Evolutionary conservation across 371 early-diverging fungal species (phyloP), one percentile per base, ranked within the genome.

Genomic region (Lichtheimia hyalospora): DNA sequence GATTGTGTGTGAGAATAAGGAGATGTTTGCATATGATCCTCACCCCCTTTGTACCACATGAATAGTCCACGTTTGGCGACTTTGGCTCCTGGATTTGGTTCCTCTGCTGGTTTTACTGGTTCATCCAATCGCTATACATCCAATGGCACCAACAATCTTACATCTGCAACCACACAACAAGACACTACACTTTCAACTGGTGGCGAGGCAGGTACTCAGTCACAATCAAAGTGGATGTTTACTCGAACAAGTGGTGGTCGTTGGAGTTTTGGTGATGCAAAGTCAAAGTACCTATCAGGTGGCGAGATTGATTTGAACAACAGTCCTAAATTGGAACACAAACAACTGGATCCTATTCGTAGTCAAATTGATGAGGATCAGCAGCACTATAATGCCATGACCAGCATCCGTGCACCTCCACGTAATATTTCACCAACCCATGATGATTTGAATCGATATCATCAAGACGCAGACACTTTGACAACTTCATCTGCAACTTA

Each of bases 361-460:
- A 62, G 49, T 6, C 48, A 57, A 43, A 49, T 68, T 20, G 74
- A 74, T 48, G 54, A 74, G 43, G 74, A 74, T 5, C 67, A 62
- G 39, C 20, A 48, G 41, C 57, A 58, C n/a, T 74, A 74, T 56
- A 68, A 70, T 60, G 68, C 70, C n/a, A 59, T 64, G 40, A 63
- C 68, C 5, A 62, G 44, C 14, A 25, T 48, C 14, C 67, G 67
- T 21, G 56, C 62, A 12, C 68, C 61, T n/a, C 64, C 53, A 6
- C 61, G 61, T 10, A 46, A 40, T 23, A 48, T 42, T 3, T 60
- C 54, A 4, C 54, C 61, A 3, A 53, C 61, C 0, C 25, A 40
- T 10, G 14, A 43, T n/a, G 52, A 52, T 5, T 51, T 52, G 3
- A 15, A 52, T 27, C 52, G 52, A 21, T 34, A 48, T 23, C 52